Conservation (phyloP, 116 monocot species). For the Phalaenopsis hybrid region DNA sequence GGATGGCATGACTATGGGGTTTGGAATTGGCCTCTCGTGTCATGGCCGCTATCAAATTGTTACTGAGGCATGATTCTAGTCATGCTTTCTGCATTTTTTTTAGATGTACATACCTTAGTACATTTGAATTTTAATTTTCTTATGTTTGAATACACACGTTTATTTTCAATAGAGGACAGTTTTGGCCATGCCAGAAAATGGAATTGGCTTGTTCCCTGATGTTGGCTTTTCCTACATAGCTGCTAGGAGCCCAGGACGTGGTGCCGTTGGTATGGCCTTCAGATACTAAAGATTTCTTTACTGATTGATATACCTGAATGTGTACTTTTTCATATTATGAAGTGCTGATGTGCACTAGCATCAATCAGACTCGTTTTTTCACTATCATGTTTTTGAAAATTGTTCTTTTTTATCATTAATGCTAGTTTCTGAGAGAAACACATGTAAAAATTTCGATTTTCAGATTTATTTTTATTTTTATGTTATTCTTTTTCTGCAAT, state of each 20-base stretch:
- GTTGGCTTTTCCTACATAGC: slow-evolving; percentile 88
- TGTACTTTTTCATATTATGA: too few species aligned
- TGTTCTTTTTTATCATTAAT: too few species aligned
- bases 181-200: slow-evolving; percentile 96
- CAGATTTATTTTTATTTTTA: too few species aligned
- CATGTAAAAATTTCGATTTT: too few species aligned
- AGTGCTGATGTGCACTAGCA: too few species aligned
- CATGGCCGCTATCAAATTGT: slow-evolving; percentile 83
- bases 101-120: neutral
- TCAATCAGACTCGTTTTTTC: too few species aligned
- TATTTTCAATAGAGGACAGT: slow-evolving; percentile 54
- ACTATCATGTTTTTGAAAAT: too few species aligned
- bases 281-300: neutral
- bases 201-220: slow-evolving; percentile 90
- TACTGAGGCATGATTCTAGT: slow-evolving; percentile 56
- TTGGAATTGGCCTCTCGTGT: slow-evolving; percentile 93
- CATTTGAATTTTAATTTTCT: slow-evolving; percentile 1
- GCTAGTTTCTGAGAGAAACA: too few species aligned
- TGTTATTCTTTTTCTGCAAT: too few species aligned
- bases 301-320: neutral
- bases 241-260: slow-evolving; percentile 65
- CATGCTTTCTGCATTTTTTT: neutral
- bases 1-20: slow-evolving; percentile 99
- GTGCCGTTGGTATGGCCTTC: slow-evolving; percentile 64
- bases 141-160: neutral